Percentiles rank a stretch among this genome's conserved stretches.
Conservation (phyloP, 2,329 filamentous ascomycete species). For the Neofusicoccum sp. region DNA sequence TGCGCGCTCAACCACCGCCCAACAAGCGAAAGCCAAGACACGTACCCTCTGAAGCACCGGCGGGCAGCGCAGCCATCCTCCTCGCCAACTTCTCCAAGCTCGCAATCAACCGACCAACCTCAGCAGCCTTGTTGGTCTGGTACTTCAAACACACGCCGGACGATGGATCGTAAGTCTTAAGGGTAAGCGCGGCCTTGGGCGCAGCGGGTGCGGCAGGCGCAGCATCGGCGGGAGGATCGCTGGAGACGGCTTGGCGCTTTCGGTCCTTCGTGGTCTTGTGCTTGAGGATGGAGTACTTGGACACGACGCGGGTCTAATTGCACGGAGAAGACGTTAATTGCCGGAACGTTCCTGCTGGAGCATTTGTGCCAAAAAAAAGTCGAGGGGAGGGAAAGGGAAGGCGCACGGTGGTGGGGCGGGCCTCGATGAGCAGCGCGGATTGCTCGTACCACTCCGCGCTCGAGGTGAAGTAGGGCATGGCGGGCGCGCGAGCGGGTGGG, state of each 20-base stretch:
- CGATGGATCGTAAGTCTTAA: constrained; percentile 86
- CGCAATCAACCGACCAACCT: constrained; percentile 79
- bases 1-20: background rate
- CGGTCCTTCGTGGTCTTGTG: constrained; percentile 33
- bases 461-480: constrained; percentile 77
- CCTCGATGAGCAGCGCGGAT: constrained; percentile 79
- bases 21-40: background rate
- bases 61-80: constrained; percentile 54
- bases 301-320: constrained; percentile 79
- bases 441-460: constrained; percentile 91
- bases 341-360: background rate
- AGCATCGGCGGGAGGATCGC: constrained; percentile 20
- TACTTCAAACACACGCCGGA: constrained; percentile 87
- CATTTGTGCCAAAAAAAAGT: constrained; percentile 1
- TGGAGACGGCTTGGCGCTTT: constrained; percentile 20
- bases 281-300: constrained; percentile 76
- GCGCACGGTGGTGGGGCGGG: constrained; percentile 77
- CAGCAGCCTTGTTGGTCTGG: constrained; percentile 83
- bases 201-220: constrained; percentile 32
- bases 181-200: constrained; percentile 66
- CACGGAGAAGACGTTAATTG: constrained; percentile 18
- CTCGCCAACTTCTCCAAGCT: constrained; percentile 74
- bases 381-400: background rate
- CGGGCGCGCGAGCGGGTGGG: constrained; percentile 20
- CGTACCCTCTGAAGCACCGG: constrained; percentile 27